Conservation (phyloP, 106 monocot species). For the Gastrodia elata region DNA sequence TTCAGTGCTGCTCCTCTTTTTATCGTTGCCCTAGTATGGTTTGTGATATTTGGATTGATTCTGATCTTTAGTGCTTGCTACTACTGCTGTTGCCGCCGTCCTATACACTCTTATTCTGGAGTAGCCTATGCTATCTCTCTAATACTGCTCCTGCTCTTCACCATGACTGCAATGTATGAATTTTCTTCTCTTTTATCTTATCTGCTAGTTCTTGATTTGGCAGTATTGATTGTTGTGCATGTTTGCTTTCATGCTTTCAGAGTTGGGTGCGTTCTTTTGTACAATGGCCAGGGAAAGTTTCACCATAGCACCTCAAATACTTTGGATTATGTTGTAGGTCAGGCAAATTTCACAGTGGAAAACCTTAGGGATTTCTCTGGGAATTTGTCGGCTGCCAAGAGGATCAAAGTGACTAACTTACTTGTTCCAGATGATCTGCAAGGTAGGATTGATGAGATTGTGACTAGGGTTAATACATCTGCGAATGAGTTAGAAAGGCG, state of each 20-base stretch:
- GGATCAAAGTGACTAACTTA: conserved; percentile 31
- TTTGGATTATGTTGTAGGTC: conserved; percentile 56
- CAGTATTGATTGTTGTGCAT: neutral
- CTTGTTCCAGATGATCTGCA: conserved; percentile 42
- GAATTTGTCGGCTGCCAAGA: conserved; percentile 53
- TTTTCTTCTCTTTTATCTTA: neutral
- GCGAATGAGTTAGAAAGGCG: conserved; percentile 28
- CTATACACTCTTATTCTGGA: conserved; percentile 38
- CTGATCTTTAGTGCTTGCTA: conserved; percentile 39
- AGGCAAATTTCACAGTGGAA: conserved; percentile 52
- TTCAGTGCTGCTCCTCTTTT: conserved; percentile 62
- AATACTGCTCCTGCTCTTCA: conserved; percentile 34
- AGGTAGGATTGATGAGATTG: conserved; percentile 39
- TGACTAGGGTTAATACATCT: conserved; percentile 46
- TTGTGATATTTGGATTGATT: conserved; percentile 52
- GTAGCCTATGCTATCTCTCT: conserved; percentile 37
- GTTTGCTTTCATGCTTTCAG: conserved; percentile 17
- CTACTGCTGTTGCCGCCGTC: conserved; percentile 37
- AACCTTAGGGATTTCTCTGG: conserved; percentile 58
- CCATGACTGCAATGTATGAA: conserved; percentile 33
- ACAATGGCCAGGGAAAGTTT: conserved; percentile 56
- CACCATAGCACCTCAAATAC: conserved; percentile 52
- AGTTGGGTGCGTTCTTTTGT: conserved; percentile 52
- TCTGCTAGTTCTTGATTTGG: neutral
- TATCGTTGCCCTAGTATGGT: conserved; percentile 39